A percentile compares a stretch with the other conserved stretches of the same genome.
phyloP scores from a whole-genome alignment of 2,329 filamentous ascomycete species.

The Claviceps citrina region DNA sequence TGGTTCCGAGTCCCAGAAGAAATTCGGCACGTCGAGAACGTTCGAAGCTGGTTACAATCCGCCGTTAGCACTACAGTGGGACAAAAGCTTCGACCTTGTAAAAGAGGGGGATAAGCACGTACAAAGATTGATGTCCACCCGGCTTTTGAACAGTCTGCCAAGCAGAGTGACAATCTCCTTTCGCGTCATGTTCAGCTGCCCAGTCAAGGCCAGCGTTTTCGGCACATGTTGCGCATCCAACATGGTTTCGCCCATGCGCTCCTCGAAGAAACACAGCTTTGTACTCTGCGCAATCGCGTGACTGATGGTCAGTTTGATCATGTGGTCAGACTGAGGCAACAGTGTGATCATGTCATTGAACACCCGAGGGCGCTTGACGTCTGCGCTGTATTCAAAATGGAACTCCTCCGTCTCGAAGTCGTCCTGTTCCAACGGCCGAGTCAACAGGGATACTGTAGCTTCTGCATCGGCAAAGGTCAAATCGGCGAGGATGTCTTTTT shows the following conservation, averaged over 20 bases:
- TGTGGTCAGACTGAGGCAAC: constrained; percentile 78
- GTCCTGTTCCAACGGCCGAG: constrained; percentile 65
- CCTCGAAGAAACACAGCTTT: constrained; percentile 90
- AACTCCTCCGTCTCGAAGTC: constrained; percentile 98
- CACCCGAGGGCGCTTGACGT: constrained; percentile 74
- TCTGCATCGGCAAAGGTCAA: constrained; percentile 71
- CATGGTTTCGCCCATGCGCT: constrained; percentile 92
- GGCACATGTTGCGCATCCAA: constrained; percentile 82
- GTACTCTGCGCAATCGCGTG: constrained; percentile 96
- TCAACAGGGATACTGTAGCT: constrained; percentile 50
- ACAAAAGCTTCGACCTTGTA: too few relatives aligned
- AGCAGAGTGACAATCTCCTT: constrained; percentile 87
- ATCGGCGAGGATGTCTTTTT: constrained; percentile 91
- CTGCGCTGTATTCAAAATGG: constrained; percentile 87
- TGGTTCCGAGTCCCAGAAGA: constrained; percentile 97
- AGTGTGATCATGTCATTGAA: constrained; percentile 99
- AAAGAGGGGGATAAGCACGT: constrained; percentile 24
- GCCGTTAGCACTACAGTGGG: neutral
- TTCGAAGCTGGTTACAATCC: constrained; percentile 53
- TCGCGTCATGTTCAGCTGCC: constrained; percentile 77
- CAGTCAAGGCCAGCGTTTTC: constrained; percentile 73
- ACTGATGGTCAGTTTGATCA: constrained; percentile 96
- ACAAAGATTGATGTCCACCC: constrained; percentile 97
- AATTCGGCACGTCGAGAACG: constrained; percentile 88
- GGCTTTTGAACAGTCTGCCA: constrained; percentile 77